Evolutionary conservation across 345 rosid genomes (phyloP).

Genomic region (Citrus inodora): DNA sequence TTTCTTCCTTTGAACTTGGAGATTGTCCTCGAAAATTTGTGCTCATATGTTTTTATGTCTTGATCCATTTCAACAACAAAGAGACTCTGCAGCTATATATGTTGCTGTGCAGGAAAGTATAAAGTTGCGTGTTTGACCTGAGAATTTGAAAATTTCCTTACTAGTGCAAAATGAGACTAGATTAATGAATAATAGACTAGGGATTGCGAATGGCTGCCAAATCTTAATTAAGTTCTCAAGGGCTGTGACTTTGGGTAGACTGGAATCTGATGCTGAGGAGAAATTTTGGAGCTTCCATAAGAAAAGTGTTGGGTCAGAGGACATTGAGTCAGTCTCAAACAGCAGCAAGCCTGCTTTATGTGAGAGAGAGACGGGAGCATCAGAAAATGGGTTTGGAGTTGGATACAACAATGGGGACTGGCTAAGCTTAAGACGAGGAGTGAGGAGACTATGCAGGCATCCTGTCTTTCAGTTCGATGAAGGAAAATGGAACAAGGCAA

Average conservation of each 20-base stretch:
- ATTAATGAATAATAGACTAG: too few species aligned
- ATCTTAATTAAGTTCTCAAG: conserved; percentile 30
- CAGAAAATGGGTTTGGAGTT: conserved; percentile 26
- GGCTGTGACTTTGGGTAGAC: conserved; percentile 40
- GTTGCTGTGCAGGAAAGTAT: too few species aligned
- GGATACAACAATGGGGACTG: conserved; percentile 34
- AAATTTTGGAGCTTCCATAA: conserved; percentile 35
- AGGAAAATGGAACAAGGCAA: too few species aligned
- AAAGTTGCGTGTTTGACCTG: too few species aligned
- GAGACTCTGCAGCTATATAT: too few species aligned
- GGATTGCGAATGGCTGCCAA: too few species aligned
- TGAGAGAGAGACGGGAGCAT: conserved; percentile 17
- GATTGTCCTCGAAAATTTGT: too few species aligned
- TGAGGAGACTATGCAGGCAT: conserved; percentile 59
- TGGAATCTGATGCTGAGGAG: conserved; percentile 41
- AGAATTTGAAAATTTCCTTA: too few species aligned
- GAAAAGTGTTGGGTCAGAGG: conserved; percentile 34
- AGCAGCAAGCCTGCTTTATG: conserved; percentile 14
- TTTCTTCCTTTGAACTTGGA: too few species aligned
- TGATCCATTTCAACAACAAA: too few species aligned
- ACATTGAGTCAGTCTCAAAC: conserved; percentile 25
- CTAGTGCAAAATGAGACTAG: too few species aligned
- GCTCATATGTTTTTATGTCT: too few species aligned
- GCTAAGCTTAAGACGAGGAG: conserved; percentile 46
- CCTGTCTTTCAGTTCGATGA: conserved; percentile 53